Base-by-base conservation (phyloP, 2,329 filamentous ascomycete genomes). In the Periconia digitata region DNA sequence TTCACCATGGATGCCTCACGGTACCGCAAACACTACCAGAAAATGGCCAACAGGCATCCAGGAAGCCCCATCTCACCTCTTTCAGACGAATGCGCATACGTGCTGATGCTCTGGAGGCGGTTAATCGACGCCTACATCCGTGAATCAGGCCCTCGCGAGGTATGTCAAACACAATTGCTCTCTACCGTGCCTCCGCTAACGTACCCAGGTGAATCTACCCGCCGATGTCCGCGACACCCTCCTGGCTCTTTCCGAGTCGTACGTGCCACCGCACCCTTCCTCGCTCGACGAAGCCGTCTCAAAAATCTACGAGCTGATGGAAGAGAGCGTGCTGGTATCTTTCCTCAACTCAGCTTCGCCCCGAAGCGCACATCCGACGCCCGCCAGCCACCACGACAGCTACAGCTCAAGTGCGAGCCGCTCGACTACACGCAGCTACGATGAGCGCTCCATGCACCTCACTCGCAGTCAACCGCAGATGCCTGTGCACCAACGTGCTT, bases 241-340 rank as follows among this genome's bases (percentile, higher is more conserved):
- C 18, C 78, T 97, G 27, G 78, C 78, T 36, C 78, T 87, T 35
- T 80, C 84, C 7, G 72, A 80, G 13, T 71, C 76, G 1, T 75
- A 78, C 6, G 78, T 85, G 0, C 90, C 92, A 6, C 87, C 86
- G 5, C 75, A 84, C 49, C 92, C 94, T 1, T 83, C 86, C 35
- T 83, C 85, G 46, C 78, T 99, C 15, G 87, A 95, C 51, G 82
- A 89, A 43, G 91, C 94, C 17, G 88, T 95, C 20, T 82, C 83
- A 53, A 95, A 96, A 52, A 89, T 96, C 35, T 92, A 92, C 70
- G 94, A 97, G 60, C 78, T 99, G 47, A 97, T 99, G 92, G 95
- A 96, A 62, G 94, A 97, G 69, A 96, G 92, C 3, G 89, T 97
- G 0, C 79, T 97, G 43, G 85, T 96, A 0, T 92, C 92, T 0